Evolutionary conservation across 23 red algal genomes (phyloP).

Genomic region (Cyanidioschyzon merolae): DNA sequence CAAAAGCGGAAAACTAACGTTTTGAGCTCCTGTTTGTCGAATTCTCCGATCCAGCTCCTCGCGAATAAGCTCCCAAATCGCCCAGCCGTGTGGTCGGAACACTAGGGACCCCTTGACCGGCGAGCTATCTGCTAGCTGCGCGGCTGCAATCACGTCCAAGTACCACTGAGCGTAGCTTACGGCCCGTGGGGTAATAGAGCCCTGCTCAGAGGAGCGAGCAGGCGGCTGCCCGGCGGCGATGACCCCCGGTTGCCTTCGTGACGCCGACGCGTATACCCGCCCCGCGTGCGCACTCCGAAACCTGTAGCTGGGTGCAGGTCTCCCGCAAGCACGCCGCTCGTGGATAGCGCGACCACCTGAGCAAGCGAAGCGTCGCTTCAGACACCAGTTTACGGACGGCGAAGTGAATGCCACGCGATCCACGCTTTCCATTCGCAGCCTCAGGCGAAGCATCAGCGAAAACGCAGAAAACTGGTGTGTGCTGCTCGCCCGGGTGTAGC

Average conservation of each 20-base stretch:
- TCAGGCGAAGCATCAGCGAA: too few species aligned
- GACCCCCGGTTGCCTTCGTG: neutral
- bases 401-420: neutral
- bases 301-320: too few species aligned
- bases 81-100: conserved; percentile 75
- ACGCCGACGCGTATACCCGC: neutral
- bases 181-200: conserved; percentile 45
- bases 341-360: too few species aligned
- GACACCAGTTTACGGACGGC: too few species aligned
- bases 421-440: neutral
- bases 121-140: conserved; percentile 64
- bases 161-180: conserved; percentile 96
- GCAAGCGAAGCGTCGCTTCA: too few species aligned
- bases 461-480: too few species aligned
- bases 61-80: conserved; percentile 78
- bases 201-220: neutral
- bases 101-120: conserved; percentile 87
- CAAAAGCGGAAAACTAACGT: conserved; percentile 90
- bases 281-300: too few species aligned
- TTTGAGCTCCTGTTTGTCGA: conserved; percentile 59
- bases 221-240: neutral
- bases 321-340: too few species aligned
- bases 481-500: too few species aligned
- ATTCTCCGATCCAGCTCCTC: conserved; percentile 61
- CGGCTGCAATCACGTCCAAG: conserved; percentile 64